phyloP scores from a whole-genome alignment of 306 rosid genomes.

The Calophaca sinica region DNA sequence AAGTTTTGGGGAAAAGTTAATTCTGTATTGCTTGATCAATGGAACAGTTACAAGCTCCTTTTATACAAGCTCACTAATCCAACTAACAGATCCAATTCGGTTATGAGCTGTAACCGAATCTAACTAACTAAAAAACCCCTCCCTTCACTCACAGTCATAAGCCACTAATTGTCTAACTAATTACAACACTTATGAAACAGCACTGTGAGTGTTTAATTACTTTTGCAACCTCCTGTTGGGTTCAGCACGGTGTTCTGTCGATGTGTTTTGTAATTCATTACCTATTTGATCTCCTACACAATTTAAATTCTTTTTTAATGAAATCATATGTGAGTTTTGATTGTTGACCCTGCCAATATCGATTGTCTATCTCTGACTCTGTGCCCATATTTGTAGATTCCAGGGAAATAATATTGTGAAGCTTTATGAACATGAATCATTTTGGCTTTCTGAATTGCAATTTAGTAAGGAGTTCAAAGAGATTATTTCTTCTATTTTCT shows the following conservation, averaged over 20 bases:
- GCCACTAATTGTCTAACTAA: too few species aligned
- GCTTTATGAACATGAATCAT: conserved; percentile 5
- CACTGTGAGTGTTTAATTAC: conserved; percentile 11
- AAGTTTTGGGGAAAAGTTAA: too few species aligned
- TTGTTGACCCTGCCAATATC: conserved; percentile 15
- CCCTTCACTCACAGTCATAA: too few species aligned
- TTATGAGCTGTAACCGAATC: too few species aligned
- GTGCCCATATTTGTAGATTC: too few species aligned
- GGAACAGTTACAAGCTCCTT: too few species aligned
- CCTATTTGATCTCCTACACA: conserved; percentile 13
- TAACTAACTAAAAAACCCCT: too few species aligned
- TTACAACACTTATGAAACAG: too few species aligned
- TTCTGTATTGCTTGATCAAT: too few species aligned
- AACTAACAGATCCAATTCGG: too few species aligned
- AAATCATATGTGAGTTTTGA: neutral
- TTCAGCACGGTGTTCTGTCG: neutral
- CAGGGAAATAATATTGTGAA: neutral
- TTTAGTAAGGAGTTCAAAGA: neutral
- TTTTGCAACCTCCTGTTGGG: conserved; percentile 3
- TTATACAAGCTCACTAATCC: too few species aligned
- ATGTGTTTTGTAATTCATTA: neutral
- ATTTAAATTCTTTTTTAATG: too few species aligned
- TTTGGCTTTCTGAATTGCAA: neutral
- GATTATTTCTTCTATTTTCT: conserved; percentile 12
- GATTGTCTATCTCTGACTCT: neutral